Conservation (phyloP, 148 eudicot species). For the Camellia japonica region DNA sequence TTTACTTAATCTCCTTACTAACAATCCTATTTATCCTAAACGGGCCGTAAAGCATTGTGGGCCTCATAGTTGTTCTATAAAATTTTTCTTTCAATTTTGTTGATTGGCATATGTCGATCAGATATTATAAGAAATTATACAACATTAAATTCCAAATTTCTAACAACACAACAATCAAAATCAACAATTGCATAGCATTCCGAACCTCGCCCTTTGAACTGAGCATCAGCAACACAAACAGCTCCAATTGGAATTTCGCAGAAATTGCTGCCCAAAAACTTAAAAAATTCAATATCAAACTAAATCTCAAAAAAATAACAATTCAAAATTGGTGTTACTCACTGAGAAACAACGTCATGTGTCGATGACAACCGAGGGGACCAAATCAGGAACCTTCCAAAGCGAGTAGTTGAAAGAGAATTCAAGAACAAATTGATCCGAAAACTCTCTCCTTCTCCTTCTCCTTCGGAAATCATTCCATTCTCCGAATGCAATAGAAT, state of each 20-base stretch:
- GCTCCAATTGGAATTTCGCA: conserved; percentile 70
- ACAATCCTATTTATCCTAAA: too few species aligned
- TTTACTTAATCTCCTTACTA: too few species aligned
- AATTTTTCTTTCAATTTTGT: too few species aligned
- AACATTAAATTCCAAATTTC: conserved; percentile 2
- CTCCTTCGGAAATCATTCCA: conserved; percentile 17
- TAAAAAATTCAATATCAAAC: background rate
- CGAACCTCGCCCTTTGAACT: conserved; percentile 81
- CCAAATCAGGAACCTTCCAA: conserved; percentile 71
- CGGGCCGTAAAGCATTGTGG: too few species aligned
- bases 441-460: conserved; percentile 32
- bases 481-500: conserved; percentile 44
- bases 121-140: background rate
- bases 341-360: conserved; percentile 81
- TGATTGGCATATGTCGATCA: too few species aligned
- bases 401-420: conserved; percentile 52
- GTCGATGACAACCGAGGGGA: conserved; percentile 76
- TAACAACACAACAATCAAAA: background rate
- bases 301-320: background rate
- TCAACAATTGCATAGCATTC: background rate
- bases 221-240: conserved; percentile 84
- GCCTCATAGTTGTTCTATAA: too few species aligned
- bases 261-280: conserved; percentile 54
- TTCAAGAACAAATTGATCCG: conserved; percentile 35
- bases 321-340: conserved; percentile 13